These are phyloP conservation scores for Gymnopilus dilepis DNA, from an alignment of 768 basidiomycete species.

Conservation along the genomic window DNA sequence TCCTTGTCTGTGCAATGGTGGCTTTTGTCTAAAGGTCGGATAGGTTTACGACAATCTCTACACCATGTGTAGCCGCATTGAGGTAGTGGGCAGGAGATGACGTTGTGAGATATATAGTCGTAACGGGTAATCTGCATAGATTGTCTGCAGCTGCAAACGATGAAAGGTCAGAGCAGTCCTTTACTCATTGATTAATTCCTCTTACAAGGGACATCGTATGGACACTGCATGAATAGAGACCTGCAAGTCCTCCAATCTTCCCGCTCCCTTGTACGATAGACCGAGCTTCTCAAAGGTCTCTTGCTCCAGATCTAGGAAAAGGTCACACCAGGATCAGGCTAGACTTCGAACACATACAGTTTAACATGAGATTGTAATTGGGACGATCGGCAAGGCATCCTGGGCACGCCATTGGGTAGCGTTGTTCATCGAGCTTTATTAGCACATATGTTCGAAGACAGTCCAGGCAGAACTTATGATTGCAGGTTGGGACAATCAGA, in stretches of 20 bases:
- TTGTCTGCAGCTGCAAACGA: constrained; percentile 25
- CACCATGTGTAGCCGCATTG: constrained; percentile 30
- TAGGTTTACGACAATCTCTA: constrained; percentile 26
- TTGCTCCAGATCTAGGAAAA: constrained; percentile 19
- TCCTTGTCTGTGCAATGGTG: constrained; percentile 33
- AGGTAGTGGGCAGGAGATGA: constrained; percentile 30
- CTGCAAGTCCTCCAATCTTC: constrained; percentile 24
- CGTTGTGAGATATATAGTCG: constrained; percentile 24
- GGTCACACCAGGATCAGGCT: background rate
- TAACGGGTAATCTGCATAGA: constrained; percentile 30
- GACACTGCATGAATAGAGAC: constrained; percentile 14
- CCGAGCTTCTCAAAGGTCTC: constrained; percentile 19
- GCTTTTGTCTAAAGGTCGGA: constrained; percentile 12
- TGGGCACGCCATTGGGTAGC: constrained; percentile 28
- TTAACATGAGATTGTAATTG: background rate
- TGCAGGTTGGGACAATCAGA: constrained; percentile 20
- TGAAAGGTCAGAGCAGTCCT: background rate
- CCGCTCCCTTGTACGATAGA: constrained; percentile 13
- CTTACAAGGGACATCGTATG: constrained; percentile 24
- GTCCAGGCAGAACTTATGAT: constrained; percentile 24
- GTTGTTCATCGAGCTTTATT: constrained; percentile 19
- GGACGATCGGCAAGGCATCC: constrained; percentile 12
- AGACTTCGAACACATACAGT: constrained; percentile 9
- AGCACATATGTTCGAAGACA: constrained; percentile 23
- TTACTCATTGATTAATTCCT: too few relatives aligned